A percentile compares a stretch with the other conserved stretches of the same genome.
Evolutionary conservation across 2,329 filamentous ascomycete species (phyloP).

Genomic region (Geosmithia putterillii): DNA sequence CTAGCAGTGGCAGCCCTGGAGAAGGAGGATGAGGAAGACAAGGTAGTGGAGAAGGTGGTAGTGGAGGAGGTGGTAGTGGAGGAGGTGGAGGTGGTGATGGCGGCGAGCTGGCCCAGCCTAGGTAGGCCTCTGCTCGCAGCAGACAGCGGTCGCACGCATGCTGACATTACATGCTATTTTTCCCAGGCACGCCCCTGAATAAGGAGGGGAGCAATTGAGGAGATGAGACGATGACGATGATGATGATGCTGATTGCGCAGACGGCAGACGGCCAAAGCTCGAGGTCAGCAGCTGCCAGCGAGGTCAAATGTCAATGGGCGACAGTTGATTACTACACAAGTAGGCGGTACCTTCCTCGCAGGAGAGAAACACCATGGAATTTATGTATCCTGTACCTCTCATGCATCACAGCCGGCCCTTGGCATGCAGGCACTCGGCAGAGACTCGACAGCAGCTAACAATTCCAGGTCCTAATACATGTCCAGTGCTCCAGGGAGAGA

Average conservation of each 20-base stretch:
- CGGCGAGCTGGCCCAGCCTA: constrained; percentile 8
- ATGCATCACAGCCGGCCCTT: no score
- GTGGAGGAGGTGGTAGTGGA: background rate
- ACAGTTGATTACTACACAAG: background rate
- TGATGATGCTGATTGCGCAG: background rate
- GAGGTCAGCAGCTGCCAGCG: background rate
- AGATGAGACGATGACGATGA: background rate
- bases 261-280: background rate
- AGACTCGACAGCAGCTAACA: no score
- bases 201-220: background rate
- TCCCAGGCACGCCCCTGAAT: background rate
- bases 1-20: constrained; percentile 4
- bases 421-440: no score
- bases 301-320: background rate
- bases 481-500: no score
- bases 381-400: background rate
- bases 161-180: constrained; percentile 15
- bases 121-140: constrained; percentile 13
- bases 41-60: background rate
- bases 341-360: background rate
- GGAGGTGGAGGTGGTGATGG: constrained; percentile 1
- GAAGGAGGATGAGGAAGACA: no score
- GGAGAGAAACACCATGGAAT: background rate
- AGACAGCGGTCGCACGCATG: constrained; percentile 12
- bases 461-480: no score